These are phyloP conservation scores for Paragyromitra xinjiangensis DNA, from an alignment of 495 filamentous ascomycete species.

Conservation along the genomic window DNA sequence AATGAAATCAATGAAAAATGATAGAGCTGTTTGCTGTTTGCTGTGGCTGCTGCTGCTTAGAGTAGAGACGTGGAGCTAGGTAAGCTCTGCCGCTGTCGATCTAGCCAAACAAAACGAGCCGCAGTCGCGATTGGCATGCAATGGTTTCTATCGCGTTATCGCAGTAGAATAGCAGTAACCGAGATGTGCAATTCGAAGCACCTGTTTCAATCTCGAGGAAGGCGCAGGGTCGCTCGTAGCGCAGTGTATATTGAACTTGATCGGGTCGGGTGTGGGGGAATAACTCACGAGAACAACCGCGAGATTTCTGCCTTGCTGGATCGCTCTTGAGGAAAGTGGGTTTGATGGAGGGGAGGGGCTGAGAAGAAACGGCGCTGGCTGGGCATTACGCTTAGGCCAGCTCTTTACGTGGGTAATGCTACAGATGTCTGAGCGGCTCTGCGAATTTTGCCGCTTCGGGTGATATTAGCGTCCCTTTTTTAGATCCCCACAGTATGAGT, in stretches of 20 bases:
- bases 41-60: not conserved
- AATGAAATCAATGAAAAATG: not conserved
- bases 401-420: not conserved
- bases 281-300: conserved; percentile 14
- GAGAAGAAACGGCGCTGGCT: conserved; percentile 27
- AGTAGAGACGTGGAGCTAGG: not conserved
- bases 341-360: conserved; percentile 40
- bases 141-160: conserved; percentile 7
- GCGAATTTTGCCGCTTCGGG: conserved; percentile 18
- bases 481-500: not conserved
- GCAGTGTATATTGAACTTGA: conserved; percentile 3
- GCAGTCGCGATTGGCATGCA: conserved; percentile 36
- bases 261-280: not conserved
- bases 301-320: conserved; percentile 42
- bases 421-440: conserved; percentile 31
- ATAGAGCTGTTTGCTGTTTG: conserved; percentile 3
- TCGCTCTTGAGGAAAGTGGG: conserved; percentile 11
- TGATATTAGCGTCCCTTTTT: conserved; percentile 38
- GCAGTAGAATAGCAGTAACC: not conserved
- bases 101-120: conserved; percentile 12
- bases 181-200: conserved; percentile 40
- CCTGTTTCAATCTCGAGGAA: conserved; percentile 27
- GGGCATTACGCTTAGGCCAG: conserved; percentile 10
- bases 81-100: conserved; percentile 19
- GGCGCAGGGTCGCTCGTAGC: conserved; percentile 24